Percentiles rank a stretch among this genome's conserved stretches.
Evolutionary conservation across 2,329 filamentous ascomycete species (phyloP).

Genomic region (Knoxdaviesia proteae): DNA sequence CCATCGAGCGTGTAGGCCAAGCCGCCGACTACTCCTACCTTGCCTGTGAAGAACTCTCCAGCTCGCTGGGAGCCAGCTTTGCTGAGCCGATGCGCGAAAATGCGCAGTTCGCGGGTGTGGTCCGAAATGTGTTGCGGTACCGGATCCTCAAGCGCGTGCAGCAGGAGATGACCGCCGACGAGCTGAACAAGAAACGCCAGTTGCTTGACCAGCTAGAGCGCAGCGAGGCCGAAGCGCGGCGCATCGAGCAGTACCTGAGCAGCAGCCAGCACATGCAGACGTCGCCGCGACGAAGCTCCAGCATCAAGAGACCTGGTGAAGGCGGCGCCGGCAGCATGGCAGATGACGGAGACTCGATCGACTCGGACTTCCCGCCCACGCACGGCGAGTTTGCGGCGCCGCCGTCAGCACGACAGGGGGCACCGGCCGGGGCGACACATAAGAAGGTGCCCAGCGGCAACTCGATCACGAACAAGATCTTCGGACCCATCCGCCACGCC

Average conservation of each 20-base stretch:
- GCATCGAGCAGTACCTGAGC: constrained; percentile 82
- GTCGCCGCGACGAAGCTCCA: constrained; percentile 19
- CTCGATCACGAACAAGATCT: constrained; percentile 83
- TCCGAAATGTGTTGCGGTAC: constrained; percentile 73
- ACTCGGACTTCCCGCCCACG: constrained; percentile 87
- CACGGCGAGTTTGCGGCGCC: constrained; percentile 51
- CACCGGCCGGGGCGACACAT: constrained; percentile 32
- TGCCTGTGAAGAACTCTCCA: constrained; percentile 77
- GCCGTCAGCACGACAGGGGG: constrained; percentile 55
- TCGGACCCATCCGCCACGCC: constrained; percentile 84
- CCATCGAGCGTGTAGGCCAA: constrained; percentile 86
- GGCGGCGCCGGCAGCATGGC: constrained; percentile 18
- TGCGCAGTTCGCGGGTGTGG: constrained; percentile 89
- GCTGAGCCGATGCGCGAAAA: constrained; percentile 96
- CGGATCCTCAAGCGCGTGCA: constrained; percentile 85
- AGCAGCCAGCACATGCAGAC: constrained; percentile 43
- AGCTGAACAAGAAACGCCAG: constrained; percentile 67
- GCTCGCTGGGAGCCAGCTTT: constrained; percentile 75
- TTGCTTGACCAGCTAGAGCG: constrained; percentile 77
- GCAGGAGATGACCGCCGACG: constrained; percentile 90
- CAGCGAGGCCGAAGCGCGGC: constrained; percentile 78
- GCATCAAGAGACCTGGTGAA: too few relatives aligned
- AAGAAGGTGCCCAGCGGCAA: constrained; percentile 70
- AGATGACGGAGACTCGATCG: constrained; percentile 75
- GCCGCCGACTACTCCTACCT: constrained; percentile 93